phyloP scores from a whole-genome alignment of 768 basidiomycete genomes.

The Galerina marginata region DNA sequence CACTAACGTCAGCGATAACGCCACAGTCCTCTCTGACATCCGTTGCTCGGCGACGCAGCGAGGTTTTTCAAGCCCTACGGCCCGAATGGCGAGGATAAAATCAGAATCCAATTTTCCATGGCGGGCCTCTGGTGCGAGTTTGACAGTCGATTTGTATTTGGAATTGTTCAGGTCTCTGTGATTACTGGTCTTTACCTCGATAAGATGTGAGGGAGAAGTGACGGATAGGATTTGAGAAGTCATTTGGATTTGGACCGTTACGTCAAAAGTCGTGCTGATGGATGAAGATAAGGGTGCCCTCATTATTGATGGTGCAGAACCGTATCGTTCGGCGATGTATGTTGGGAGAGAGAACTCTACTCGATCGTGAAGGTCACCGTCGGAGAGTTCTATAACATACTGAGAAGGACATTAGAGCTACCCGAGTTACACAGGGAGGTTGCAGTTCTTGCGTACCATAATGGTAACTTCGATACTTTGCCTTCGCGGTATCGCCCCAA shows the following conservation, averaged over 20 bases:
- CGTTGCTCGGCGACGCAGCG: slow-evolving; percentile 8
- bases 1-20: slow-evolving; percentile 7
- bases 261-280: background rate
- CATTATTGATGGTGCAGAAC: background rate
- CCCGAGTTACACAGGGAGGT: background rate
- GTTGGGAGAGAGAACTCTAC: slow-evolving; percentile 9
- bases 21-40: background rate
- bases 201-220: background rate
- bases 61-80: background rate
- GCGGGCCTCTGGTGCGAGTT: background rate
- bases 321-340: slow-evolving; percentile 2
- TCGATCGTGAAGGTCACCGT: slow-evolving; percentile 11
- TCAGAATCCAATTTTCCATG: background rate
- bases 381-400: slow-evolving; percentile 12
- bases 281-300: background rate
- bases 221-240: background rate
- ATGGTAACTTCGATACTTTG: slow-evolving; percentile 11
- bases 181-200: slow-evolving; percentile 1
- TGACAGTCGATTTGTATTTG: slow-evolving; percentile 1
- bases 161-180: background rate
- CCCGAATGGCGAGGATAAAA: slow-evolving; percentile 9
- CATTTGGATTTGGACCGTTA: slow-evolving; percentile 1
- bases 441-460: background rate
- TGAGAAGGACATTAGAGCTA: background rate
- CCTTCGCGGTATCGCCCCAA: slow-evolving; percentile 6